Conservation (phyloP, 2,329 filamentous ascomycete species). For the Colletotrichum sublineola region DNA sequence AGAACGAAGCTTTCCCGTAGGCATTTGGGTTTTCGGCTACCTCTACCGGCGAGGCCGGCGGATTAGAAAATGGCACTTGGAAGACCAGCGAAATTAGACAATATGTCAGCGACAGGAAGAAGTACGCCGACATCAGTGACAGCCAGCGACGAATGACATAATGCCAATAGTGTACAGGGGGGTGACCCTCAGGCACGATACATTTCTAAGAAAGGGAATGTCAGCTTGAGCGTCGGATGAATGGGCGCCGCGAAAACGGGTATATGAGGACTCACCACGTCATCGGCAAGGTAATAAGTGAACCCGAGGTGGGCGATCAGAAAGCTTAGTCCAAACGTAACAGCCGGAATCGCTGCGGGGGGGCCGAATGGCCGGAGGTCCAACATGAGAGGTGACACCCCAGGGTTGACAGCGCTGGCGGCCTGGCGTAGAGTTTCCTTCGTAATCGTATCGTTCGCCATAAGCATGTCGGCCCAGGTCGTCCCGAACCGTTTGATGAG, state of each 20-base stretch:
- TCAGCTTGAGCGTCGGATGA: neutral
- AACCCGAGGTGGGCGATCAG: constrained; percentile 27
- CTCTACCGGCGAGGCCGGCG: constrained; percentile 21
- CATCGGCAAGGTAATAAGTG: constrained; percentile 31
- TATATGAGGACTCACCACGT: constrained; percentile 2
- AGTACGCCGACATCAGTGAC: constrained; percentile 26
- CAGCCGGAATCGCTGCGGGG: constrained; percentile 24
- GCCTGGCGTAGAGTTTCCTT: constrained; percentile 22
- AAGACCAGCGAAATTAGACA: constrained; percentile 26
- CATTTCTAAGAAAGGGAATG: constrained; percentile 18
- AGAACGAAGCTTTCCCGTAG: constrained; percentile 18
- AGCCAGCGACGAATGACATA: constrained; percentile 31
- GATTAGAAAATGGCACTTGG: constrained; percentile 29
- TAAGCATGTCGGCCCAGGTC: constrained; percentile 10
- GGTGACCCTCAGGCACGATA: constrained; percentile 28
- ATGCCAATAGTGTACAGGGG: constrained; percentile 35
- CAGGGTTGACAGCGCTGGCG: constrained; percentile 29
- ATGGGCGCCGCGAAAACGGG: neutral
- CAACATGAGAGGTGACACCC: constrained; percentile 24
- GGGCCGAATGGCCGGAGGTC: constrained; percentile 32
- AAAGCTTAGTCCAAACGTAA: constrained; percentile 29
- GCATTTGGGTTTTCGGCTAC: constrained; percentile 25
- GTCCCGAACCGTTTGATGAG: constrained; percentile 15
- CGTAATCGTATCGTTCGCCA: constrained; percentile 22
- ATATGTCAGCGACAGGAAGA: constrained; percentile 25